phyloP scores from a whole-genome alignment of 371 early-diverging fungal species.

The Mucor racemosus region DNA sequence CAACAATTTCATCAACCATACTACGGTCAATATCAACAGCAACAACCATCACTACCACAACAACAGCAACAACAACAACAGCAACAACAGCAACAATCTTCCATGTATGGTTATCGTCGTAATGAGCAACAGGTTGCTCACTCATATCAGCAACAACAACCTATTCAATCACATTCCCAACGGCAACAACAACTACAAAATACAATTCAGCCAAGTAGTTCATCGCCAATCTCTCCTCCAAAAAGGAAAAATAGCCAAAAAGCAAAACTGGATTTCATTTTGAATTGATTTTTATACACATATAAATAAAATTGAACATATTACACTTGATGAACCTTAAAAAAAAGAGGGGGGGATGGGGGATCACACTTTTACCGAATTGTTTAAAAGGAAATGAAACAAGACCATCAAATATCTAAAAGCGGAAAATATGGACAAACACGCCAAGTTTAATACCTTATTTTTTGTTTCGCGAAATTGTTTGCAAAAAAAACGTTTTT shows the following conservation, averaged over 20 bases:
- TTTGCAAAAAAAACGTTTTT: too few species aligned
- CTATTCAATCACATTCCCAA: neutral
- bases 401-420: too few species aligned
- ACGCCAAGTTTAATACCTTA: too few species aligned
- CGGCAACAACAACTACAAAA: conserved; percentile 2
- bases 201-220: neutral
- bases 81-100: neutral
- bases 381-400: too few species aligned
- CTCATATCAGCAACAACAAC: neutral
- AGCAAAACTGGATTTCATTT: conserved; percentile 33
- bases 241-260: conserved; percentile 31
- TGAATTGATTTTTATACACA: conserved; percentile 18
- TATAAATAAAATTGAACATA: neutral
- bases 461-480: too few species aligned
- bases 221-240: neutral
- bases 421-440: too few species aligned
- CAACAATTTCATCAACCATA: neutral
- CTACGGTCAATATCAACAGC: conserved; percentile 3
- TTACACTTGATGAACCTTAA: too few species aligned
- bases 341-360: too few species aligned
- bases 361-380: too few species aligned
- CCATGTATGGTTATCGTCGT: conserved; percentile 1
- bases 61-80: neutral
- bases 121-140: conserved; percentile 27
- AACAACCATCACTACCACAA: neutral